These are phyloP conservation scores for Phellinidium pouzarii DNA, from an alignment of 1,284 basidiomycete genomes.

Conservation along the genomic window DNA sequence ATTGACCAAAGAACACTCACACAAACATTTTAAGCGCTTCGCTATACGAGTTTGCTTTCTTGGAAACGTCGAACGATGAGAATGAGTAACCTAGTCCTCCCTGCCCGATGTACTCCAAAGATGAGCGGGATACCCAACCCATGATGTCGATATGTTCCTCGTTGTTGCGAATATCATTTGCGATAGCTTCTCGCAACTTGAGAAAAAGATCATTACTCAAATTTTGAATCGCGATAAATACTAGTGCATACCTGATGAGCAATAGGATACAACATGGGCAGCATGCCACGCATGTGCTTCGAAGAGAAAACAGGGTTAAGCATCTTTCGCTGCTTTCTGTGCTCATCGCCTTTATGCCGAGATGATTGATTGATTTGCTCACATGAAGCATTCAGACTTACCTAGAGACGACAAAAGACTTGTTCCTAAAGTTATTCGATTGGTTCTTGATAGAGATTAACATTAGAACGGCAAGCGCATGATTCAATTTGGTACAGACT, in stretches of 20 bases:
- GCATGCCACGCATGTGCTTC: conserved; percentile 24
- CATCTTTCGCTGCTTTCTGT: conserved; percentile 25
- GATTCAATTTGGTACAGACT: conserved; percentile 3
- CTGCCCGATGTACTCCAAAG: conserved; percentile 30
- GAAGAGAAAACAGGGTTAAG: conserved; percentile 27
- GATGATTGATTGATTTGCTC: background rate
- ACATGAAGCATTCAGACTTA: background rate
- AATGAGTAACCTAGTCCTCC: conserved; percentile 36
- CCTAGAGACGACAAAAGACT: conserved; percentile 12
- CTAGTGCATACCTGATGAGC: conserved; percentile 24
- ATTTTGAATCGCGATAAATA: conserved; percentile 13
- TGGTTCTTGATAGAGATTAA: background rate
- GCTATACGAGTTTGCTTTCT: background rate
- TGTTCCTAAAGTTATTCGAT: conserved; percentile 3
- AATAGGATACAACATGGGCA: conserved; percentile 25
- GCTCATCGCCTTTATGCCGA: conserved; percentile 21
- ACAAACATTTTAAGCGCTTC: background rate
- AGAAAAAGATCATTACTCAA: background rate
- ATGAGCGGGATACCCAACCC: conserved; percentile 32
- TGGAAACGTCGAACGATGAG: conserved; percentile 26
- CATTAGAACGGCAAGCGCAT: conserved; percentile 19
- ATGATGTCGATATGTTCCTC: conserved; percentile 31
- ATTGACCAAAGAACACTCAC: background rate
- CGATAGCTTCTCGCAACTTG: conserved; percentile 22
- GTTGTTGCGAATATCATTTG: conserved; percentile 10